Percentiles rank a stretch among this genome's conserved stretches.
phyloP scores from a whole-genome alignment of 2,329 filamentous ascomycete species.

The Fusarium pseudonygamai region DNA sequence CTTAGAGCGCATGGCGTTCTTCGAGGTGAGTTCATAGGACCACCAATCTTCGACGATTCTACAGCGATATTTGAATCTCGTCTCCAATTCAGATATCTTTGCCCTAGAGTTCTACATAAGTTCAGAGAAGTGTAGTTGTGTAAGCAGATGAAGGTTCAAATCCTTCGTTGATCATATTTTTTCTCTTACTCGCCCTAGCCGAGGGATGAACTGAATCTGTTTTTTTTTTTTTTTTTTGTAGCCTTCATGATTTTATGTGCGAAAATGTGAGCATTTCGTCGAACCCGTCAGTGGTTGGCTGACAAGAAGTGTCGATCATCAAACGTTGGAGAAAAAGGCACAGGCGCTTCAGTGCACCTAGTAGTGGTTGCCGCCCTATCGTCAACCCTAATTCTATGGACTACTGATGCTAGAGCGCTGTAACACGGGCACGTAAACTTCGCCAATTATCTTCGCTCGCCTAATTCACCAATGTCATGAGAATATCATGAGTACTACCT shows the following conservation, averaged over 20 bases:
- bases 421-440: neutral
- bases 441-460: neutral
- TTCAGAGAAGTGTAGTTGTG: neutral
- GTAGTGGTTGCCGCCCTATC: neutral
- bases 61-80: neutral
- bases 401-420: neutral
- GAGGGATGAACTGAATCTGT: rapidly evolving
- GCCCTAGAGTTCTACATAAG: neutral
- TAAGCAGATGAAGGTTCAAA: neutral
- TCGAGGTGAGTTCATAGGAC: rapidly evolving
- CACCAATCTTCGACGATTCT: neutral
- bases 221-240: neutral
- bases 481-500: neutral
- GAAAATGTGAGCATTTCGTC: neutral
- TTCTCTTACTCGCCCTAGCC: too few relatives aligned
- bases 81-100: neutral
- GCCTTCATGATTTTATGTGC: neutral
- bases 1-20: neutral
- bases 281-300: too few relatives aligned
- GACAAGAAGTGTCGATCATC: neutral
- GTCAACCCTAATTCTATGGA: too few relatives aligned
- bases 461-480: neutral
- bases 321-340: neutral
- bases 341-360: neutral
- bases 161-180: rapidly evolving